Evolutionary conservation across 139 green algal species (phyloP).

Genomic region (Marvania coccoides): DNA sequence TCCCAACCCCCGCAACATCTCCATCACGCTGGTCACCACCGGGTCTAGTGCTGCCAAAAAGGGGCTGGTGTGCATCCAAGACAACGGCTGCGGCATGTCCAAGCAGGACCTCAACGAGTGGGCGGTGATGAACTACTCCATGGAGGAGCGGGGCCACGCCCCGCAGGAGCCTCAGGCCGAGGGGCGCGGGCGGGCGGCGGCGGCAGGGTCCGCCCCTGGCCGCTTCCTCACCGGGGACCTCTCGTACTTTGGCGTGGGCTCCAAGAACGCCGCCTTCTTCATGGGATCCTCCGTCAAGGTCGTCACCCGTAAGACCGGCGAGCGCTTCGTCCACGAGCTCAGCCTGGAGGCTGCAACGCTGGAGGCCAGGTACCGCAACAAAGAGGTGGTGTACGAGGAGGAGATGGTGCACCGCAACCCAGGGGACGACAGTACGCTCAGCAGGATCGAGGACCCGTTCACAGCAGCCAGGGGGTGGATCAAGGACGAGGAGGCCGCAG

Average conservation of each 20-base stretch:
- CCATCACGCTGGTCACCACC: constrained; percentile 38
- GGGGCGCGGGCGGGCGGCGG: neutral
- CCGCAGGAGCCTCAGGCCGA: constrained; percentile 20
- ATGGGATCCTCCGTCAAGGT: constrained; percentile 62
- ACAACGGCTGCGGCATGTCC: constrained; percentile 70
- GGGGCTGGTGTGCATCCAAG: constrained; percentile 52
- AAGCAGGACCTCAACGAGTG: constrained; percentile 61
- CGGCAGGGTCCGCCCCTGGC: neutral
- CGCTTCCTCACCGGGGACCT: constrained; percentile 67
- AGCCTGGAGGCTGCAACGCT: constrained; percentile 36
- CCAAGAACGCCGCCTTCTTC: constrained; percentile 78
- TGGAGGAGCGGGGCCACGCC: constrained; percentile 59
- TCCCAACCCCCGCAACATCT: constrained; percentile 29
- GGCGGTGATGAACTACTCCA: constrained; percentile 78
- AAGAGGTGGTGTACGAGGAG: constrained; percentile 65
- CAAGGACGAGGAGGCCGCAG: neutral
- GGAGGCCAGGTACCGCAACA: constrained; percentile 49
- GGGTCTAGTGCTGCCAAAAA: constrained; percentile 8
- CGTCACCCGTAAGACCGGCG: constrained; percentile 28
- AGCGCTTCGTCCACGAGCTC: constrained; percentile 59
- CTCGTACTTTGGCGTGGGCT: constrained; percentile 72
- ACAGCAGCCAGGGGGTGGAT: constrained; percentile 17
- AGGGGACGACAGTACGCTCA: constrained; percentile 40
- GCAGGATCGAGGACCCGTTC: constrained; percentile 32
- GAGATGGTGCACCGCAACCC: constrained; percentile 61